Base-by-base conservation (phyloP, 495 filamentous ascomycete genomes). In the Astrocystis sublimbata region DNA sequence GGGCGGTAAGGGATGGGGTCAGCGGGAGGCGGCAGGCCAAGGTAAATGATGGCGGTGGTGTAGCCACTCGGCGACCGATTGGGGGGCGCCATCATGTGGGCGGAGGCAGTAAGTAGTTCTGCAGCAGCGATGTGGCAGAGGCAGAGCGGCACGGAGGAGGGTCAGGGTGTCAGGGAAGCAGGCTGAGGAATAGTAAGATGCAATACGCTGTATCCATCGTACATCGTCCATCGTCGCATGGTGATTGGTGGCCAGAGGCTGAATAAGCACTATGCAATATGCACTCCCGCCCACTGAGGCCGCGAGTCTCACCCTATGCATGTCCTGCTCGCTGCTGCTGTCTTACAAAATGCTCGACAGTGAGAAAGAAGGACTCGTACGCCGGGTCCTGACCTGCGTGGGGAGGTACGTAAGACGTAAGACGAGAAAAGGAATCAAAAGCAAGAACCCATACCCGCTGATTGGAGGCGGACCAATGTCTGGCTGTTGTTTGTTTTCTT, bases 51-150 rank as follows among this genome's bases (percentile, higher is more conserved):
- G 47, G 40, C 17, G 45, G 50, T 43, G 17, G 60, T 45, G 41
- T 38, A 56, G 56, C 60, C 60, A 62, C 60, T 62, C 60, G 60
- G 60, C 49, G 50, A 62, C 60, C 60, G 60, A 56, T 54, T 62
- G 31, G 50, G 60, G 60, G 21, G 24, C 6, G 4, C 13, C n/a
- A 17, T 30, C n/a, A 19, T 30, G 7, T 54, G 23, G 26, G n/a
- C n/a, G n/a, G 36, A 38, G 38, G 30, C 49, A 21, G 49, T 35
- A n/a, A n/a, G n/a, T n/a, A n/a, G n/a, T n/a, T n/a, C n/a, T n/a
- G n/a, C n/a, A n/a, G n/a, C n/a, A n/a, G n/a, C n/a, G n/a, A n/a
- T n/a, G n/a, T n/a, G n/a, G n/a, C n/a, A n/a, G n/a, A n/a, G n/a
- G n/a, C n/a, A n/a, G n/a, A n/a, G n/a, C n/a, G n/a, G n/a, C n/a